Conservation (phyloP, 306 rosid species). For the Erythrophleum fordii region DNA sequence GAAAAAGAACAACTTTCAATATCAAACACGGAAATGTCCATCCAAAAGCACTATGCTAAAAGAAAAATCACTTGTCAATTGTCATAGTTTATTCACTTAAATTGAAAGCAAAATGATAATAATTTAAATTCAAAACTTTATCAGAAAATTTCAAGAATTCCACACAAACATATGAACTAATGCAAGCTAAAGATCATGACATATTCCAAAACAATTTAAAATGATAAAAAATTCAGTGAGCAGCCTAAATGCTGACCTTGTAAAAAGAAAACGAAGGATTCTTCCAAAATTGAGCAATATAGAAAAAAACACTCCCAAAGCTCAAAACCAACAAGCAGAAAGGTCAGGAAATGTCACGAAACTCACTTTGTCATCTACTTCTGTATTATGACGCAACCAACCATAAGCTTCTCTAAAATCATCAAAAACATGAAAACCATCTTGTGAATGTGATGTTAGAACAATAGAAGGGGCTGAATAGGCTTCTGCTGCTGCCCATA, state of each 20-base stretch:
- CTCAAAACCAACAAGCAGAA: conserved; percentile 12
- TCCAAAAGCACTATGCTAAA: conserved; percentile 1
- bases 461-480: conserved; percentile 99
- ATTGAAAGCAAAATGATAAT: neutral
- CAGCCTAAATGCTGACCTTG: conserved; percentile 17
- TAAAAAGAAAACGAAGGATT: conserved; percentile 8
- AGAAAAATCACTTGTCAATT: neutral
- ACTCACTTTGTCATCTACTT: conserved; percentile 95
- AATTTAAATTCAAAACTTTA: conserved; percentile 4
- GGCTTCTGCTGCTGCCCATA: conserved; percentile 99
- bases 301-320: neutral
- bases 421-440: conserved; percentile 97
- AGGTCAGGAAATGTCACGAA: conserved; percentile 29
- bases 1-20: conserved; percentile 14
- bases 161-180: neutral
- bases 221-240: conserved; percentile 10
- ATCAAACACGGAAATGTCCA: neutral
- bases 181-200: conserved; percentile 17
- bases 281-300: conserved; percentile 11
- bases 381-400: conserved; percentile 99
- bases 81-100: conserved; percentile 12
- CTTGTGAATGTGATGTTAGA: conserved; percentile 81
- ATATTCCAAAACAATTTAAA: conserved; percentile 7
- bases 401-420: conserved; percentile 99
- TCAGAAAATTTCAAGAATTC: neutral